These are phyloP conservation scores for Ophiosphaerella herpotricha DNA, from an alignment of 2,329 filamentous ascomycete genomes.

Conservation along the genomic window DNA sequence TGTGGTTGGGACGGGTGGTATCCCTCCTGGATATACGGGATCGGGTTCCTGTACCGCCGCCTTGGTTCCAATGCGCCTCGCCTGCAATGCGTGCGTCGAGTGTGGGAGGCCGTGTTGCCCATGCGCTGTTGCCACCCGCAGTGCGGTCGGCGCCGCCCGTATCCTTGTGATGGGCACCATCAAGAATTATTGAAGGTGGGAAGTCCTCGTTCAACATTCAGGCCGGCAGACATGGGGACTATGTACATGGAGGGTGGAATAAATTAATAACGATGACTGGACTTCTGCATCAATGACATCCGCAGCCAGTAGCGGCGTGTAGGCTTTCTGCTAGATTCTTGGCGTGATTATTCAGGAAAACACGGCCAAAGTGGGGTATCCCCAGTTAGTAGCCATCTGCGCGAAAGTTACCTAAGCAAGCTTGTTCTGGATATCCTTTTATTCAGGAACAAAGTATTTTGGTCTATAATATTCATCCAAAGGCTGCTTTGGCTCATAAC, in stretches of 20 bases:
- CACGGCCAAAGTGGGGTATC: conserved; percentile 6
- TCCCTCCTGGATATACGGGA: conserved; percentile 16
- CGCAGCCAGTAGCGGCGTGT: background rate
- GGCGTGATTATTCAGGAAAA: conserved; percentile 12
- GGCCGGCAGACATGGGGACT: conserved; percentile 23
- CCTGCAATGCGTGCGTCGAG: conserved; percentile 19
- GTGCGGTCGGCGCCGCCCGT: conserved; percentile 29
- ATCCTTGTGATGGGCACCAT: conserved; percentile 41
- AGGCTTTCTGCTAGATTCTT: conserved; percentile 12
- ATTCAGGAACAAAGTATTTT: too few relatives aligned
- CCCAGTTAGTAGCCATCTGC: background rate
- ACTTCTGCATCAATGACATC: background rate
- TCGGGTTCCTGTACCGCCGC: conserved; percentile 21
- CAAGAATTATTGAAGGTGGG: conserved; percentile 16
- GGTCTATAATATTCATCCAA: too few relatives aligned
- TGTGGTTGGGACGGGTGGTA: conserved; percentile 16
- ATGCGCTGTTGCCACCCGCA: conserved; percentile 26
- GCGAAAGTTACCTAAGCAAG: background rate
- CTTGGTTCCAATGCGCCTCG: conserved; percentile 29
- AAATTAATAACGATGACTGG: conserved; percentile 19
- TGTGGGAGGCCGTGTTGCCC: conserved; percentile 19
- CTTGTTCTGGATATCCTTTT: background rate
- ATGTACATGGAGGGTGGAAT: conserved; percentile 30
- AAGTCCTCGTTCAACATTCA: conserved; percentile 30
- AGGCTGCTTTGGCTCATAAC: too few relatives aligned